Conservation (phyloP, 2,329 filamentous ascomycete species). For the Fusarium tuaranense region DNA sequence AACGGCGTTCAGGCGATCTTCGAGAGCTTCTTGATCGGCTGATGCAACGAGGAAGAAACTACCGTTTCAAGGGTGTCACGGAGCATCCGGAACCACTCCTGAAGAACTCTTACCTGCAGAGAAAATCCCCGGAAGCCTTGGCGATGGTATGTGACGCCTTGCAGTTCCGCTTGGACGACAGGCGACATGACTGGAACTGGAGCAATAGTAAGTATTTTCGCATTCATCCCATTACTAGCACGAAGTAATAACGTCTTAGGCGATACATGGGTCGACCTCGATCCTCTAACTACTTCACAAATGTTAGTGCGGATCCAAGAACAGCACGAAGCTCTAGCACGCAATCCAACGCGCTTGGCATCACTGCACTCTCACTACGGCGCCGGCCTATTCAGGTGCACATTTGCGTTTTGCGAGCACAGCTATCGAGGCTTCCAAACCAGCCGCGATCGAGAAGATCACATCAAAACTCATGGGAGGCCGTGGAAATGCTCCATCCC, state of each 20-base stretch:
- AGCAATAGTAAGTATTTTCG: background rate
- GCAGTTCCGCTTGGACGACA: background rate
- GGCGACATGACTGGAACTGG: background rate
- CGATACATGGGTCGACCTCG: background rate
- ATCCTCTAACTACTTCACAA: background rate
- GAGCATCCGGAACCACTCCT: background rate
- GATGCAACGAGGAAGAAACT: background rate
- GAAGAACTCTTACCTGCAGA: background rate
- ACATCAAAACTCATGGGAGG: background rate
- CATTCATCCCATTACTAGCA: background rate
- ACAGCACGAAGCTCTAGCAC: background rate
- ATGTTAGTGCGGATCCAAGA: background rate
- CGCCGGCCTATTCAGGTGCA: background rate
- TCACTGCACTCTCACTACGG: background rate
- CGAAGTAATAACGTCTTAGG: background rate
- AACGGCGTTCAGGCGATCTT: background rate
- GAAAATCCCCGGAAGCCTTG: background rate
- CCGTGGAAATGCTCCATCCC: background rate
- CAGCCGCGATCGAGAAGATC: background rate
- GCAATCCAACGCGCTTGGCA: background rate
- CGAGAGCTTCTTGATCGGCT: background rate
- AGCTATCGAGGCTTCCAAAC: background rate
- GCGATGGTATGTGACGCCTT: background rate
- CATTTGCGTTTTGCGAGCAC: background rate
- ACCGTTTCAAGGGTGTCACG: background rate